Base-by-base conservation (phyloP, 1,139 yeast genomes). In the Sugiyamaella sp. region DNA sequence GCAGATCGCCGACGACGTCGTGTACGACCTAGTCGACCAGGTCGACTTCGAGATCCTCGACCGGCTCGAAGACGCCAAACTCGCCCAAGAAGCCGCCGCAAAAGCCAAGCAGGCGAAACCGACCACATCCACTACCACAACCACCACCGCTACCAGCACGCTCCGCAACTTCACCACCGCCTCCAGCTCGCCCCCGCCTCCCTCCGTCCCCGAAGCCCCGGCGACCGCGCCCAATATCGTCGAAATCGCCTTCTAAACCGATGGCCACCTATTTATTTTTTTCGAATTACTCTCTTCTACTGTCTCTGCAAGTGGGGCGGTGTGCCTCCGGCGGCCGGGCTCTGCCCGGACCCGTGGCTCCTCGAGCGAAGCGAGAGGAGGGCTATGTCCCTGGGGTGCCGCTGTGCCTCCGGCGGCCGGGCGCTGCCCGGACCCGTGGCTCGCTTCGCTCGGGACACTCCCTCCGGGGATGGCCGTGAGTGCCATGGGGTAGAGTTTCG, bases 11-110 rank as follows among this genome's bases (percentile, higher is more conserved):
- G 97, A 90, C 58, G 97, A 89, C 62, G 79, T 87, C 66, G 83
- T 82, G 4, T 85, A 86, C 82, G 99, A 93, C 68, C 65, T 91
- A 3, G 66, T 93, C 2, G 97, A 93, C 67, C 97, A 93, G 69
- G 80, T 89, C 0, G 95, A 88, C 57, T 88, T 83, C 41, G 84
- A 80, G 54, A 78, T 79, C 58, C 68, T 48, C 22, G 62, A 59
- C 45, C 33, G 42, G 20, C 14, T 46, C 6, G 53, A 43, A 21
- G 56, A 53, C 20, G 47, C 21, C 14, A 37, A 22, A 33, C 12
- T 39, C 9, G 41, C 41, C 14, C 27, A 21, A 17, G 22, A 46
- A 24, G 25, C 38, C 2, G 44, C 49, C 1, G 9, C 38, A 14
- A 39, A 39, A 39, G 20, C 45, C 10, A 48, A 32, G 19, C 33